These are phyloP conservation scores for Wickerhamiella sergipiensis DNA, from an alignment of 805 yeast species.

Conservation along the genomic window DNA sequence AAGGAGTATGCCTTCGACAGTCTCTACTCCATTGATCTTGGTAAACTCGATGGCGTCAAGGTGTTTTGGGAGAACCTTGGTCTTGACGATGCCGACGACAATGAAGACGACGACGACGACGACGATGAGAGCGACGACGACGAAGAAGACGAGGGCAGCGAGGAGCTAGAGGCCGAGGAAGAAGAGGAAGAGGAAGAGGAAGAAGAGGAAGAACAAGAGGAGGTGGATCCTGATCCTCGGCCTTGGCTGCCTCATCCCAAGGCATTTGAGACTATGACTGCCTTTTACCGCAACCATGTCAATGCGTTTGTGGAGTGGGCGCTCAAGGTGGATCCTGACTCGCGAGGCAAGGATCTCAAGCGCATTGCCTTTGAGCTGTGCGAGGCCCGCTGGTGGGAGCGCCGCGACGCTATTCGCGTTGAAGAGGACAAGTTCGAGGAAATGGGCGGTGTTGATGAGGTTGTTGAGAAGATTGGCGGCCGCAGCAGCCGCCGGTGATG, in stretches of 20 bases:
- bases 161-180: constrained; percentile 34
- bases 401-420: constrained; percentile 80
- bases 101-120: constrained; percentile 34
- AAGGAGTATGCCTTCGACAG: constrained; percentile 75
- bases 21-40: constrained; percentile 72
- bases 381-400: constrained; percentile 97
- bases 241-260: constrained; percentile 98
- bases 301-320: constrained; percentile 87
- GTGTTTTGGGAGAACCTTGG: constrained; percentile 83
- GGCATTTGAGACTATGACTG: constrained; percentile 73
- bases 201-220: constrained; percentile 45
- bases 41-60: constrained; percentile 74
- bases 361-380: constrained; percentile 79
- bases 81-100: constrained; percentile 19
- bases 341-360: constrained; percentile 81
- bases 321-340: constrained; percentile 67
- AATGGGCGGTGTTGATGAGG: constrained; percentile 79
- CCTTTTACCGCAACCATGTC: constrained; percentile 76
- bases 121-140: constrained; percentile 64
- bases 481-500: neutral
- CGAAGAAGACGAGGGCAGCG: constrained; percentile 48
- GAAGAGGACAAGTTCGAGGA: constrained; percentile 86
- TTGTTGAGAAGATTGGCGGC: constrained; percentile 43
- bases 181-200: constrained; percentile 65
- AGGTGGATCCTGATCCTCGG: constrained; percentile 66